Conservation (phyloP, 805 yeast genomes). For the Ogataea pilisensis region DNA sequence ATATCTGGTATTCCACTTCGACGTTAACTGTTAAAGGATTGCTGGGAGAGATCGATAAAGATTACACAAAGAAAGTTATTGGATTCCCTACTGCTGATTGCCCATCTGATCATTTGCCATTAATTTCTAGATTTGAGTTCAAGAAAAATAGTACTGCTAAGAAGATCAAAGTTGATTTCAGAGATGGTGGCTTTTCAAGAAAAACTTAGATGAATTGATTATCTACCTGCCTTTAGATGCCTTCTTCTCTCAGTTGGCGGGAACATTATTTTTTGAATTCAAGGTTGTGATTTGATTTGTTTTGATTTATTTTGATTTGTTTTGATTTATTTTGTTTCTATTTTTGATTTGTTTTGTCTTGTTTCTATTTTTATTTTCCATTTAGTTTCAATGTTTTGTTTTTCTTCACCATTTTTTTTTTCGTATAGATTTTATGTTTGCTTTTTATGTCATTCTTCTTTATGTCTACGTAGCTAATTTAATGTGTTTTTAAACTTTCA, state of each 20-base stretch:
- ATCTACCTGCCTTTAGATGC: too few relatives aligned
- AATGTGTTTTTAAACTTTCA: too few relatives aligned
- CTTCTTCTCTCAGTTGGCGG: too few relatives aligned
- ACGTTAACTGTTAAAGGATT: constrained; percentile 80
- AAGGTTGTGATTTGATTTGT: neutral
- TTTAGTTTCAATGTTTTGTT: too few relatives aligned
- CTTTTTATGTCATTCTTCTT: too few relatives aligned
- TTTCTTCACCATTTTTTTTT: too few relatives aligned
- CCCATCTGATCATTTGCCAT: constrained; percentile 94
- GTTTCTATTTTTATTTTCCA: too few relatives aligned
- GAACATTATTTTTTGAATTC: neutral
- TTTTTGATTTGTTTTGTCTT: too few relatives aligned
- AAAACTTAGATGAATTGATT: too few relatives aligned
- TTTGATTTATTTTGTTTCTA: too few relatives aligned
- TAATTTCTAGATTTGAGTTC: constrained; percentile 73
- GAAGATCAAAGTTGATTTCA: constrained; percentile 27
- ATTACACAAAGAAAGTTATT: constrained; percentile 69
- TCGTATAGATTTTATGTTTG: too few relatives aligned
- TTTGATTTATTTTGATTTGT: neutral
- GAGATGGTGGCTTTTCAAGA: constrained; percentile 25
- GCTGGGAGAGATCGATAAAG: constrained; percentile 77
- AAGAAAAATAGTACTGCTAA: constrained; percentile 36
- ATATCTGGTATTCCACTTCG: constrained; percentile 88
- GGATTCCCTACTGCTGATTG: constrained; percentile 93
- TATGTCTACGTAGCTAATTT: too few relatives aligned